Evolutionary conservation across 805 yeast species (phyloP).

Genomic region (Clavispora santaluciae): DNA sequence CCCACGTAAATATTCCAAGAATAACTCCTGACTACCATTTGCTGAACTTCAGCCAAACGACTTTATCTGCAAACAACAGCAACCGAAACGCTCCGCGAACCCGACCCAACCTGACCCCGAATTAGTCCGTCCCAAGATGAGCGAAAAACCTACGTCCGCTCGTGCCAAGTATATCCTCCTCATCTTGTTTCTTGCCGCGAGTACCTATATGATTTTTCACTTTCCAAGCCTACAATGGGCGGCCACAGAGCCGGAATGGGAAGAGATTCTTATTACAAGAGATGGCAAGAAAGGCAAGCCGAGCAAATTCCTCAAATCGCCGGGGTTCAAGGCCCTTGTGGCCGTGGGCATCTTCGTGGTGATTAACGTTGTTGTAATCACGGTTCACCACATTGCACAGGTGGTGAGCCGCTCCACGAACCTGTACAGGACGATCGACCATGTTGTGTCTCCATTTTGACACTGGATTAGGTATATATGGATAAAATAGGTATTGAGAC

Average conservation of each 20-base stretch:
- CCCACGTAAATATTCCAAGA: background rate
- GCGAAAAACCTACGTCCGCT: background rate
- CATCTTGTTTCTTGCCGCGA: background rate
- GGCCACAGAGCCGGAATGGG: background rate
- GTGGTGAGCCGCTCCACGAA: slow-evolving; percentile 24
- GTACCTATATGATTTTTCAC: background rate
- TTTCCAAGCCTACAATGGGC: background rate
- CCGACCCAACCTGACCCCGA: no score
- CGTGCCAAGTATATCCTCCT: background rate
- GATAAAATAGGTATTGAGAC: no score
- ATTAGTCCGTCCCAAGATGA: background rate
- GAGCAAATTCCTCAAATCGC: background rate
- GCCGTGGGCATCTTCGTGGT: slow-evolving; percentile 32
- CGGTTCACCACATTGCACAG: slow-evolving; percentile 34
- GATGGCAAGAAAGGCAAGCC: background rate
- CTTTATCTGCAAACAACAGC: no score
- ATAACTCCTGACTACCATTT: background rate
- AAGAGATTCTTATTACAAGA: background rate
- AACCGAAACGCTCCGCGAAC: no score
- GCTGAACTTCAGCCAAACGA: no score
- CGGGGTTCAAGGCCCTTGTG: slow-evolving; percentile 28
- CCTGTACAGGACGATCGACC: slow-evolving; percentile 32
- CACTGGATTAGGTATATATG: background rate
- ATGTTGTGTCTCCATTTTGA: slow-evolving; percentile 32
- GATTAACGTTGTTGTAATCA: slow-evolving; percentile 32